These are phyloP conservation scores for Teratosphaeria nubilosa DNA, from an alignment of 2,329 filamentous ascomycete genomes.

Conservation along the genomic window DNA sequence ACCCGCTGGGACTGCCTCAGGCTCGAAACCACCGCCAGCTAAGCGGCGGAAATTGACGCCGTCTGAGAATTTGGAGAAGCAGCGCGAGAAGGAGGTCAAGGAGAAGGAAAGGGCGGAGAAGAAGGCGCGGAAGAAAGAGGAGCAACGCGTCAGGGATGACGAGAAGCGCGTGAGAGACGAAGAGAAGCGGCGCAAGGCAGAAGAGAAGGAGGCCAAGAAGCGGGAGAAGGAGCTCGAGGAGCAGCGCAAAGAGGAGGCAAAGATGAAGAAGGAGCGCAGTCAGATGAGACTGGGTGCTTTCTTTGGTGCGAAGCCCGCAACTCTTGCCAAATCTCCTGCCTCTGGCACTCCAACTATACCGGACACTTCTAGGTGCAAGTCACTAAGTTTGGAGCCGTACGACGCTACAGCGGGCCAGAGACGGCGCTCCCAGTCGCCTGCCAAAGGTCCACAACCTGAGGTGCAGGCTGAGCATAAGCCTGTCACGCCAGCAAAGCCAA, in stretches of 20 bases:
- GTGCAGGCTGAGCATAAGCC: conserved; percentile 18
- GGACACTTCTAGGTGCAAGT: conserved; percentile 25
- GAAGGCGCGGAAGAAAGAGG: conserved; percentile 30
- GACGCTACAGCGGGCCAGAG: conserved; percentile 18
- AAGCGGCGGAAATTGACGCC: conserved; percentile 23
- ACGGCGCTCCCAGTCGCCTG: conserved; percentile 15
- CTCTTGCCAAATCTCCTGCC: conserved; percentile 17
- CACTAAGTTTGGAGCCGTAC: conserved; percentile 24
- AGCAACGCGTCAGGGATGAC: conserved; percentile 25
- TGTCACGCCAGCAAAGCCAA: conserved; percentile 13
- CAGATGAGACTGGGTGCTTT: conserved; percentile 34
- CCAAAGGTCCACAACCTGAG: conserved; percentile 10
- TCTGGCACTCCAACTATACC: conserved; percentile 6
- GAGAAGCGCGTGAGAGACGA: conserved; percentile 18
- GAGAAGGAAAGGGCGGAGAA: conserved; percentile 35
- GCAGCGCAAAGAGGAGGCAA: conserved; percentile 20
- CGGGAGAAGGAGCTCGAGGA: conserved; percentile 28
- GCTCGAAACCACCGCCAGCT: conserved; percentile 20
- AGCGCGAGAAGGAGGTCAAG: conserved; percentile 30
- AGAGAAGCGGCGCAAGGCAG: conserved; percentile 29
- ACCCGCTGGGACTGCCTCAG: conserved; percentile 2
- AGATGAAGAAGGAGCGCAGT: conserved; percentile 21
- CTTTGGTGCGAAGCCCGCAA: conserved; percentile 30
- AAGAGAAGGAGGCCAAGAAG: conserved; percentile 31
- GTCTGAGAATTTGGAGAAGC: conserved; percentile 31